These are phyloP conservation scores for Fusarium circinatum DNA, from an alignment of 2,329 filamentous ascomycete species.

Conservation along the genomic window DNA sequence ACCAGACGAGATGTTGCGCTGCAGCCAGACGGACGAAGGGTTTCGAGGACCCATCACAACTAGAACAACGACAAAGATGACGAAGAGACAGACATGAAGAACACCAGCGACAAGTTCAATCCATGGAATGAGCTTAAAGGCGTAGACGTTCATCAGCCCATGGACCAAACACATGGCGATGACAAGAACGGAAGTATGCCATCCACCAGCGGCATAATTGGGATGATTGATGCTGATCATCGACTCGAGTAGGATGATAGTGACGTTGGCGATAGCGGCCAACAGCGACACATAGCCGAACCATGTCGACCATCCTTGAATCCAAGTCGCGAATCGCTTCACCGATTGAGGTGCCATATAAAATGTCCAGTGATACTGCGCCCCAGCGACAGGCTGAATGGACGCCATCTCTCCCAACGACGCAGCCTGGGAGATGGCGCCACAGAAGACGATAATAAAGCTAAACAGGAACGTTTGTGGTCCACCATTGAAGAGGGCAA, in stretches of 20 bases:
- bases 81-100: constrained; percentile 38
- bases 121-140: constrained; percentile 40
- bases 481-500: constrained; percentile 40
- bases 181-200: constrained; percentile 40
- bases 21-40: constrained; percentile 34
- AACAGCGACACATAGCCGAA: constrained; percentile 40
- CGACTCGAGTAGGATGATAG: constrained; percentile 41
- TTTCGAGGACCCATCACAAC: constrained; percentile 40
- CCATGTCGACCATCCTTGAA: constrained; percentile 42
- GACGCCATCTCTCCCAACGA: constrained; percentile 42
- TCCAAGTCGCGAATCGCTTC: constrained; percentile 39
- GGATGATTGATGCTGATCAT: constrained; percentile 42
- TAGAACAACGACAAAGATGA: constrained; percentile 40
- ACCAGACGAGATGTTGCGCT: constrained; percentile 34
- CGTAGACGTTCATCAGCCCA: constrained; percentile 36
- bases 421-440: constrained; percentile 37
- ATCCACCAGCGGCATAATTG: constrained; percentile 35
- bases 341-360: constrained; percentile 34
- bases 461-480: constrained; percentile 41
- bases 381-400: constrained; percentile 37
- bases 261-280: constrained; percentile 41
- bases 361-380: constrained; percentile 41
- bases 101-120: constrained; percentile 40
- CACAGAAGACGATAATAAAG: constrained; percentile 42
- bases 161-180: constrained; percentile 42